These are phyloP conservation scores for Chaetomiaceae sp. DNA, from an alignment of 2,329 filamentous ascomycete genomes.

Conservation along the genomic window DNA sequence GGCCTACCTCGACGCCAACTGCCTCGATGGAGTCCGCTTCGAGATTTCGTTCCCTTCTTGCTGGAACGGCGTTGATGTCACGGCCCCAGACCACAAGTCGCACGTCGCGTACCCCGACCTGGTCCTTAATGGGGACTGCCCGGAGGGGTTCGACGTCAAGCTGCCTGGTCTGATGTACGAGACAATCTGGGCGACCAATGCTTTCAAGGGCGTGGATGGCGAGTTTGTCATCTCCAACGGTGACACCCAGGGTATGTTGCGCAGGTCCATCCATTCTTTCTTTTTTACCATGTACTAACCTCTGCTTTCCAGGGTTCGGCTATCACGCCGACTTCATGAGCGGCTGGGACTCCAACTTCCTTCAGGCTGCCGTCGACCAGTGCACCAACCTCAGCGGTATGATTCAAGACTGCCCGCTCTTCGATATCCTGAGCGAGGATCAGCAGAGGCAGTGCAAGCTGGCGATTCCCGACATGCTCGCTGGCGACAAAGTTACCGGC, in stretches of 20 bases:
- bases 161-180: constrained; percentile 78
- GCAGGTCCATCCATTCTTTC: background rate
- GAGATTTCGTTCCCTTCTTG: constrained; percentile 88
- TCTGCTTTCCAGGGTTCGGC: constrained; percentile 53
- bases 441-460: constrained; percentile 59
- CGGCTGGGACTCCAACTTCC: constrained; percentile 67
- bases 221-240: constrained; percentile 74
- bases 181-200: constrained; percentile 73
- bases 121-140: constrained; percentile 74
- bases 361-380: constrained; percentile 66
- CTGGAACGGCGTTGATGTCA: constrained; percentile 69
- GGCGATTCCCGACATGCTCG: constrained; percentile 47
- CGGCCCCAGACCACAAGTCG: constrained; percentile 51
- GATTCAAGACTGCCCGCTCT: constrained; percentile 71
- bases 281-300: constrained; percentile 1
- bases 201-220: constrained; percentile 59
- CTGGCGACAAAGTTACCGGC: constrained; percentile 55
- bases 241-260: constrained; percentile 61
- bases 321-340: constrained; percentile 78
- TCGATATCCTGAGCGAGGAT: constrained; percentile 59
- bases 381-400: constrained; percentile 69
- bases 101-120: constrained; percentile 76
- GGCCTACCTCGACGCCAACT: constrained; percentile 73
- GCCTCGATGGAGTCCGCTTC: constrained; percentile 73
- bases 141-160: constrained; percentile 61